phyloP scores from a whole-genome alignment of 2,329 filamentous ascomycete species.

The Zymoseptoria pseudotritici region DNA sequence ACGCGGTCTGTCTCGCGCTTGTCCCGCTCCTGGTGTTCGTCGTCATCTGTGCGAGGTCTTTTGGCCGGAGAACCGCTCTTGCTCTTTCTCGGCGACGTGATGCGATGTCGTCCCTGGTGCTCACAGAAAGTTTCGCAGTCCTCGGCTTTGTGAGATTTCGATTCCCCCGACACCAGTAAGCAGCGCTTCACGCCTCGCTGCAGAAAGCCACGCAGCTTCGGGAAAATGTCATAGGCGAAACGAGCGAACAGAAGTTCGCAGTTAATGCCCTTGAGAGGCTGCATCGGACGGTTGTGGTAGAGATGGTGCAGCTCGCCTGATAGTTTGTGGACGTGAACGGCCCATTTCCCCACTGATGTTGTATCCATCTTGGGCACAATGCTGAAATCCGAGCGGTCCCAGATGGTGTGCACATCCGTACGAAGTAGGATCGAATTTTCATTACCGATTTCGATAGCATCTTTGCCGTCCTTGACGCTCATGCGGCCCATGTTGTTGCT shows the following conservation, averaged over 20 bases:
- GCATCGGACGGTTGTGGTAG: background rate
- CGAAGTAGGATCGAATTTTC: background rate
- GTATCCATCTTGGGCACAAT: background rate
- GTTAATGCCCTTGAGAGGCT: background rate
- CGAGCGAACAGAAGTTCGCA: conserved; percentile 5
- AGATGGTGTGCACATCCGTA: background rate
- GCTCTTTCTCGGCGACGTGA: too few relatives aligned
- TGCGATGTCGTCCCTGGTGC: too few relatives aligned
- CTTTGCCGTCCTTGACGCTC: too few relatives aligned
- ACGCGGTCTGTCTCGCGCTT: too few relatives aligned
- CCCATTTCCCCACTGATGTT: background rate
- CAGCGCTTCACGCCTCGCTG: conserved; percentile 1
- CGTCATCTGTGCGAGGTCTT: too few relatives aligned
- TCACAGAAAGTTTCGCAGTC: too few relatives aligned
- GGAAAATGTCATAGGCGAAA: conserved; percentile 13
- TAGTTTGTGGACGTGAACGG: background rate
- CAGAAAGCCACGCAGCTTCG: conserved; percentile 25
- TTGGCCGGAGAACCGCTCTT: too few relatives aligned
- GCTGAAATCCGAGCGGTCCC: background rate
- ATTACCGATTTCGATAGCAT: background rate
- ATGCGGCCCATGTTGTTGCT: too few relatives aligned
- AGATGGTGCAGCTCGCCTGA: background rate
- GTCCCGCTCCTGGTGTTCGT: too few relatives aligned
- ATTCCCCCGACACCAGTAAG: background rate
- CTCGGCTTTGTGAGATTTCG: too few relatives aligned